phyloP scores from a whole-genome alignment of 108 stramenopile genomes.

The Stephanodiscus triporus region DNA sequence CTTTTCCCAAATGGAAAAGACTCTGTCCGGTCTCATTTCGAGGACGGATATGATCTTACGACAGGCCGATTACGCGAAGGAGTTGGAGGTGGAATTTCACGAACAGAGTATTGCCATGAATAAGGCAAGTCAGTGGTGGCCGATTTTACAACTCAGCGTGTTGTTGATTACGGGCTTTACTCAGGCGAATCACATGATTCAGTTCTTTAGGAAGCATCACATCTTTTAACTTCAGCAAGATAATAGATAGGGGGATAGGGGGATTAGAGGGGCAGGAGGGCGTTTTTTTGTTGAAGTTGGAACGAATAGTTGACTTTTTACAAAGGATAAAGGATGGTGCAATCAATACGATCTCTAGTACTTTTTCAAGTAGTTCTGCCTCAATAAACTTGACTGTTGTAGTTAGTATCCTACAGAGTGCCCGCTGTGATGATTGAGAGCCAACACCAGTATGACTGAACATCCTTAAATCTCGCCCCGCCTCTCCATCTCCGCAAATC shows the following conservation, averaged over 20 bases:
- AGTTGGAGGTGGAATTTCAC: conserved; percentile 78
- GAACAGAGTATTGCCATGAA: conserved; percentile 77
- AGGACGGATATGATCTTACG: conserved; percentile 65
- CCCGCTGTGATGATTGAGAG: neutral
- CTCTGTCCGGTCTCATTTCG: conserved; percentile 52
- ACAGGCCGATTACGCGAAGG: conserved; percentile 77
- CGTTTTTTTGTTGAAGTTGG: too few species aligned
- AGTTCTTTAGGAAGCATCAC: conserved; percentile 77
- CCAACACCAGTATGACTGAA: neutral
- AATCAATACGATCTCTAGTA: neutral
- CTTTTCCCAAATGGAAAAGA: conserved; percentile 71
- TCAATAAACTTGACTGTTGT: neutral
- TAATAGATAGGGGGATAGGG: neutral
- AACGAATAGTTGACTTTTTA: too few species aligned
- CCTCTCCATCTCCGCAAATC: conserved; percentile 65
- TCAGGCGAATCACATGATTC: conserved; percentile 81
- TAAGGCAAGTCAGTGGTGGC: conserved; percentile 82
- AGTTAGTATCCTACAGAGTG: neutral
- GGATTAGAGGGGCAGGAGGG: neutral
- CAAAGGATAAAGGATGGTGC: conserved; percentile 2
- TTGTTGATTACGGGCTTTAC: conserved; percentile 82
- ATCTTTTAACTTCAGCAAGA: conserved; percentile 58
- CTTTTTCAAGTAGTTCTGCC: neutral
- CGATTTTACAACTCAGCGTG: conserved; percentile 80
- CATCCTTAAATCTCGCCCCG: conserved; percentile 41